These are phyloP conservation scores for Trifolium repens DNA, from an alignment of 306 rosid species.

Conservation along the genomic window DNA sequence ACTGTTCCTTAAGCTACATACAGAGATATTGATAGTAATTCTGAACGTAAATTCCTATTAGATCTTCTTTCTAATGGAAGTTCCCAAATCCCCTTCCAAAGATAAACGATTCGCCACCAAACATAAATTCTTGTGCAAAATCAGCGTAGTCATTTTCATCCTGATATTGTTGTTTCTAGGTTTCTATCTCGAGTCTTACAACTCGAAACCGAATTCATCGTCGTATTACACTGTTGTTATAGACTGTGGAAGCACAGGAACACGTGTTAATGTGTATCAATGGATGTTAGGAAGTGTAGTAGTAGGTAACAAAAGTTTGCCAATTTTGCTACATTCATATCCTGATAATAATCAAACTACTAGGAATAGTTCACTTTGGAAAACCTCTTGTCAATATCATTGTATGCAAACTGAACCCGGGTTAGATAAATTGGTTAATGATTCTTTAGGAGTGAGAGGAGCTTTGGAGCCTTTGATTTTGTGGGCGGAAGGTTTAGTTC, in stretches of 20 bases:
- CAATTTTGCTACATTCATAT: constrained; percentile 63
- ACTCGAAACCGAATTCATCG: constrained; percentile 35
- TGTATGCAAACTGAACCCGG: constrained; percentile 91
- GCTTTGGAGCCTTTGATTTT: constrained; percentile 74
- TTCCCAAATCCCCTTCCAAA: constrained; percentile 71
- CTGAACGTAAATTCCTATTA: constrained; percentile 22
- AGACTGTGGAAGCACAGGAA: constrained; percentile 90
- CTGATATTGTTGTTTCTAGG: constrained; percentile 52
- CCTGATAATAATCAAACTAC: constrained; percentile 55
- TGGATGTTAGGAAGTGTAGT: constrained; percentile 49
- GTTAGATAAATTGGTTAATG: constrained; percentile 70
- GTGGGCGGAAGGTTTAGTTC: constrained; percentile 70
- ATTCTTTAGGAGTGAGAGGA: constrained; percentile 60
- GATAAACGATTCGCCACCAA: constrained; percentile 50
- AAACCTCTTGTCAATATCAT: constrained; percentile 70
- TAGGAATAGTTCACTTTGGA: constrained; percentile 48
- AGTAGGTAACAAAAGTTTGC: constrained; percentile 46
- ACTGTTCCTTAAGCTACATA: background rate
- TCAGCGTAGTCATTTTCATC: constrained; percentile 39
- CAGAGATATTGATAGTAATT: background rate
- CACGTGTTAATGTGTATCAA: constrained; percentile 68
- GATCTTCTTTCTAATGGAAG: constrained; percentile 56
- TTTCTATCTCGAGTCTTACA: constrained; percentile 50
- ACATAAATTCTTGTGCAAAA: constrained; percentile 42
- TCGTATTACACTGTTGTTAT: constrained; percentile 74